A percentile compares a stretch with the other conserved stretches of the same genome.
These are phyloP conservation scores for Penicillium samsonianum DNA, from an alignment of 495 filamentous ascomycete species.

Conservation along the genomic window DNA sequence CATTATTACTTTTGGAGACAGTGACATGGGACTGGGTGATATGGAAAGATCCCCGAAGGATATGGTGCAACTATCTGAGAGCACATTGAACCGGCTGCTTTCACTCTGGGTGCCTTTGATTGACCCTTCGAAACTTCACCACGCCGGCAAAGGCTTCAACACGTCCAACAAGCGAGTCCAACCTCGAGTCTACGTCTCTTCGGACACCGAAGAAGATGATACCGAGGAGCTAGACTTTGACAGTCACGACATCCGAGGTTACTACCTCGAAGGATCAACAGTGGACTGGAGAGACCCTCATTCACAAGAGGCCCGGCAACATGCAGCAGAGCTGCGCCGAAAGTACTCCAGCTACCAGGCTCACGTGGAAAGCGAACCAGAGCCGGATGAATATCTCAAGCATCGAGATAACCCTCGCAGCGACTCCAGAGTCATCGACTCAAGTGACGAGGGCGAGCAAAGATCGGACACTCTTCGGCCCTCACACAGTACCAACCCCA, in stretches of 20 bases:
- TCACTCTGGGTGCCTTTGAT: slow-evolving; percentile 34
- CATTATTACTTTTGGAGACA: slow-evolving; percentile 31
- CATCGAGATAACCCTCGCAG: slow-evolving; percentile 6
- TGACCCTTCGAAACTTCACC: slow-evolving; percentile 10
- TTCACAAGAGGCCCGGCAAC: slow-evolving; percentile 33
- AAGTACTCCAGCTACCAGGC: slow-evolving; percentile 40
- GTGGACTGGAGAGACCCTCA: slow-evolving; percentile 38
- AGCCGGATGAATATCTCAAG: slow-evolving; percentile 23
- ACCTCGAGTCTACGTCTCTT: slow-evolving; percentile 24
- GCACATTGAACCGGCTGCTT: slow-evolving; percentile 40
- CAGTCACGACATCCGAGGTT: slow-evolving; percentile 27
- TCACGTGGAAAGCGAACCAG: slow-evolving; percentile 43
- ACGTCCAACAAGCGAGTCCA: neutral
- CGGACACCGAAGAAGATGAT: slow-evolving; percentile 33
- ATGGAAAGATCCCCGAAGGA: slow-evolving; percentile 43
- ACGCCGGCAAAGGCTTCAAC: slow-evolving; percentile 5
- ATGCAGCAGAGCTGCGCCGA: slow-evolving; percentile 27
- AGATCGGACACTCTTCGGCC: slow-evolving; percentile 19
- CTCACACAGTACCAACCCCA: slow-evolving; percentile 16
- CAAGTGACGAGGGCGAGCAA: slow-evolving; percentile 29
- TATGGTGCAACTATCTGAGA: slow-evolving; percentile 40
- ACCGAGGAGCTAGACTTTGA: slow-evolving; percentile 32
- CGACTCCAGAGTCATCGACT: slow-evolving; percentile 11
- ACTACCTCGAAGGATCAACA: slow-evolving; percentile 41
- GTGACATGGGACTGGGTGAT: slow-evolving; percentile 36